phyloP scores from a whole-genome alignment of 2,329 filamentous ascomycete species.

The Nemania sp. region DNA sequence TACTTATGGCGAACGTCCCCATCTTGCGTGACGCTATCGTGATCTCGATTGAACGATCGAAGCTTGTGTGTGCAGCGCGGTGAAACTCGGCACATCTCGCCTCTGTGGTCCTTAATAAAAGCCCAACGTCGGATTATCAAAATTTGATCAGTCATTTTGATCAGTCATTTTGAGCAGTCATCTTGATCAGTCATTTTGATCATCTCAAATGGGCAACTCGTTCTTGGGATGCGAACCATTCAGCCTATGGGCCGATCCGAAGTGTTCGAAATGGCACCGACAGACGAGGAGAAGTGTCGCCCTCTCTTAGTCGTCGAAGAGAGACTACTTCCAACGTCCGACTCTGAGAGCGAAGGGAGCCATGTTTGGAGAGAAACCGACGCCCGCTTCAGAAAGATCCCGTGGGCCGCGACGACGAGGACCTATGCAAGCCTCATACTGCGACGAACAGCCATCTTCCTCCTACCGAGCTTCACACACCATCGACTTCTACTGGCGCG shows the following conservation, averaged over 20 bases:
- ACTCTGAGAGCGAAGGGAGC: conserved; percentile 45
- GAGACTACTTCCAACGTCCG: conserved; percentile 44
- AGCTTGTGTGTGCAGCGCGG: neutral
- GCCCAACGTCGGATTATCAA: conserved; percentile 13
- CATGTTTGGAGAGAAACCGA: conserved; percentile 42
- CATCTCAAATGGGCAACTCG: too few relatives aligned
- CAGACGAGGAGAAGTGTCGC: conserved; percentile 49
- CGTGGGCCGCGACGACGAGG: conserved; percentile 41
- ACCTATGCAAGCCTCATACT: conserved; percentile 39
- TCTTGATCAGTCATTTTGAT: too few relatives aligned
- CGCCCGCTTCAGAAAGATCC: conserved; percentile 36
- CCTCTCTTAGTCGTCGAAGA: conserved; percentile 43
- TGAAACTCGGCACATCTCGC: neutral
- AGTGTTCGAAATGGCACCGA: conserved; percentile 40
- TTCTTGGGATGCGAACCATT: conserved; percentile 6
- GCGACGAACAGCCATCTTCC: conserved; percentile 47
- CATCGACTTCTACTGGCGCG: conserved; percentile 39
- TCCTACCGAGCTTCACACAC: conserved; percentile 58
- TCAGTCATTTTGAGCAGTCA: too few relatives aligned
- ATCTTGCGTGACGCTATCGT: neutral
- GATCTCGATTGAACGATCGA: neutral
- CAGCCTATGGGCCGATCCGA: conserved; percentile 48
- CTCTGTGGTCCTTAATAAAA: too few relatives aligned
- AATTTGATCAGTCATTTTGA: too few relatives aligned
- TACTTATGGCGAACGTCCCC: neutral